Evolutionary conservation across 306 rosid species (phyloP).

Genomic region (Gastrolobium bilobum): DNA sequence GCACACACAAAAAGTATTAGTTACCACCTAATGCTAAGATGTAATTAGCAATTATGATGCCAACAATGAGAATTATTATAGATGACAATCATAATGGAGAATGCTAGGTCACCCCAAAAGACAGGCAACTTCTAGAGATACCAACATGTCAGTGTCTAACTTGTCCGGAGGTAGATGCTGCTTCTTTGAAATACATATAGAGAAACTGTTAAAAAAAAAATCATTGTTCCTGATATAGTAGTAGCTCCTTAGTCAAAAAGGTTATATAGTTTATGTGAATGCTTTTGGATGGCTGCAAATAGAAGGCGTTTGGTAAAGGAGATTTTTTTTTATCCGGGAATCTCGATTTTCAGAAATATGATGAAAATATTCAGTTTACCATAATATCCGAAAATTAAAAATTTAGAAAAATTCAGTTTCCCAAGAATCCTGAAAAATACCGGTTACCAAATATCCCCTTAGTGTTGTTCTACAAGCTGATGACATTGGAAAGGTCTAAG

Average conservation of each 20-base stretch:
- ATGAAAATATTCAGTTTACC: no score
- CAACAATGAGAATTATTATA: constrained; percentile 28
- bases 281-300: neutral
- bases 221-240: neutral
- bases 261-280: neutral
- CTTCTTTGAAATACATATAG: constrained; percentile 15
- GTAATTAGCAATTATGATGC: constrained; percentile 39
- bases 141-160: constrained; percentile 41
- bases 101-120: constrained; percentile 51
- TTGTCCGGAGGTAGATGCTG: constrained; percentile 40
- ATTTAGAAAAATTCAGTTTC: no score
- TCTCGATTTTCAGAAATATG: no score
- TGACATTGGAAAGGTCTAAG: constrained; percentile 45
- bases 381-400: no score
- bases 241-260: constrained; percentile 30
- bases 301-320: no score
- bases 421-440: no score
- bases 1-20: no score
- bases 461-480: constrained; percentile 51
- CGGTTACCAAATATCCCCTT: no score
- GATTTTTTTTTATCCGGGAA: no score
- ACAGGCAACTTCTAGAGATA: constrained; percentile 19
- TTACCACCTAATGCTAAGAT: constrained; percentile 41
- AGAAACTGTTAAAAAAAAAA: constrained; percentile 15
- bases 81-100: constrained; percentile 38